Base-by-base conservation (phyloP, 2,329 filamentous ascomycete genomes). In the Penicillium sp. region DNA sequence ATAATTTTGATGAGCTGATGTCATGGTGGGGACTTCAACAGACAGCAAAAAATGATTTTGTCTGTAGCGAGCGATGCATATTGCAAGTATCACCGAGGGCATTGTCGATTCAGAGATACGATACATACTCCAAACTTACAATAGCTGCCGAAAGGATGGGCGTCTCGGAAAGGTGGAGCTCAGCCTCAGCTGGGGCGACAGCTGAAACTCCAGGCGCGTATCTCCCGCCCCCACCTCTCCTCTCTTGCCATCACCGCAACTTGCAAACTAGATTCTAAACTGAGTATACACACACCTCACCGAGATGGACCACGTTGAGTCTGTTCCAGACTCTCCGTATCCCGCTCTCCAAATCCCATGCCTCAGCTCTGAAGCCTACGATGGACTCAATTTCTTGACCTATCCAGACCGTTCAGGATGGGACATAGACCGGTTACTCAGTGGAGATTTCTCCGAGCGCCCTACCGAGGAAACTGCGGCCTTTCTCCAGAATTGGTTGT, bases 401-500 rank as follows among this genome's bases (percentile, higher is more conserved):
- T 61, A 61, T 15, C 58, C 58, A 9, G 51, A 46, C 23, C 52
- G 46, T n/a, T 23, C 26, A 29, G 58, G 58, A 17, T 61, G 51
- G 58, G 51, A 56, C 45, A 51, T 56, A 11, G 15, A 11, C n/a
- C 45, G 47, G 19, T n/a, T 61, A 4, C 26, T 56, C 11, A 46
- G 11, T 15, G 58, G 58, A 13, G 58, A 61, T 29, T 56, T 61
- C 47, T 56, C 46, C 15, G 29, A 56, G 13, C 58, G 50, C 5
- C 23, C 44, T 13, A 13, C 41, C 15, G 17, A 61, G 0, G n/a
- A 56, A 4, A 44, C 58, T 5, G 52, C 46, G 6, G 45, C 52
- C 17, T 61, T 61, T 4, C 31, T 61, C 3, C 58, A 61, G 52
- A 47, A 61, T 26, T 61, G 58, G 58, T 30, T 61, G 4, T 56